These are phyloP conservation scores for Micromonas pusilla DNA, from an alignment of 139 green algal species.

Conservation along the genomic window DNA sequence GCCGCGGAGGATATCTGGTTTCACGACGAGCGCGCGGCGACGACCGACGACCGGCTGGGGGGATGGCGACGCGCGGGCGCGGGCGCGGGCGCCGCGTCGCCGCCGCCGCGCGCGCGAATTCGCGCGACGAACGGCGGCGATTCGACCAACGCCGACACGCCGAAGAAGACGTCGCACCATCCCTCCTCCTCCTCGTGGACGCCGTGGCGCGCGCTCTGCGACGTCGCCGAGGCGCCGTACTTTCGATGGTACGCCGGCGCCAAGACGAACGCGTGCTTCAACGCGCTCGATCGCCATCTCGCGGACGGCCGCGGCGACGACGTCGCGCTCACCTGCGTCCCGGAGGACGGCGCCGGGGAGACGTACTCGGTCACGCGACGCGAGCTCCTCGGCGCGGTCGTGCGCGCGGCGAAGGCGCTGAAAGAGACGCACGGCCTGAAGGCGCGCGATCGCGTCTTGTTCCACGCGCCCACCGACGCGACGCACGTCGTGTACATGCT, in stretches of 20 bases:
- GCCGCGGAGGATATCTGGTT: neutral
- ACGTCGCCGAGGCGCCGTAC: neutral
- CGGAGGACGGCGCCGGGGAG: conserved; percentile 54
- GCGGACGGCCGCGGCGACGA: conserved; percentile 48
- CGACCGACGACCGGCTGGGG: neutral
- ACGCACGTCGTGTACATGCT: conserved; percentile 75
- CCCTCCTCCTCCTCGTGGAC: no score
- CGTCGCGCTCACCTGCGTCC: conserved; percentile 63
- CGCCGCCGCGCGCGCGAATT: no score
- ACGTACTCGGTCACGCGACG: conserved; percentile 51
- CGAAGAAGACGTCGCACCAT: no score
- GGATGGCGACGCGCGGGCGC: no score
- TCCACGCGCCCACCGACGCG: conserved; percentile 94
- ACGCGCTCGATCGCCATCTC: conserved; percentile 72
- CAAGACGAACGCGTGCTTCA: conserved; percentile 77
- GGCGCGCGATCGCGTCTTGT: conserved; percentile 75
- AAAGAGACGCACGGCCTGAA: conserved; percentile 54
- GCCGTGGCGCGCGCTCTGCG: neutral
- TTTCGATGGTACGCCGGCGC: conserved; percentile 66
- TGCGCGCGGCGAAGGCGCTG: conserved; percentile 75
- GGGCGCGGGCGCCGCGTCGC: no score
- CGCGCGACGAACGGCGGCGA: no score
- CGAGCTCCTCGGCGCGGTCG: conserved; percentile 50
- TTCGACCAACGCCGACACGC: no score
- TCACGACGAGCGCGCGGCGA: neutral